Evolutionary conservation across 2,329 filamentous ascomycete genomes (phyloP), one percentile per base, ranked within the genome.

Genomic region (Neurospora sp.): DNA sequence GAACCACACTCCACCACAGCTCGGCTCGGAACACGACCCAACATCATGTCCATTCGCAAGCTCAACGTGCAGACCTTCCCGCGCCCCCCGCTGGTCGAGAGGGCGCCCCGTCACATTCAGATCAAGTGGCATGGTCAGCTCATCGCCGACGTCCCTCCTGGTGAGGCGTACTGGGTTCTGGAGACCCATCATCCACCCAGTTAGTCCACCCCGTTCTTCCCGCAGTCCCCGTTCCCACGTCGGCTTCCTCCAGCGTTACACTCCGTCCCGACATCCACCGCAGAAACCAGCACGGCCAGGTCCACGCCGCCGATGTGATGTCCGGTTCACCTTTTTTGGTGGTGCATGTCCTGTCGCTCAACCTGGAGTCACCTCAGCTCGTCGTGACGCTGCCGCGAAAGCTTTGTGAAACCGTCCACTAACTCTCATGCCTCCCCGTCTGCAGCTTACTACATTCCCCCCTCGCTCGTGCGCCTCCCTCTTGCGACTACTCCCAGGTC

Each of bases 161-260:
- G 80, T 69, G 82, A 86, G 66, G 86, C 83, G 2, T 89, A 84
- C 76, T 89, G 87, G 87, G 86, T 87, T 4, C 79, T 89, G 40
- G 87, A 89, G 77, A 88, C 87, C 19, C 85, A 86, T 73, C 87
- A 89, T 74, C 86, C 87, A 40, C 88, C 87, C 5, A 88, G 85
- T 87, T 75, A 66, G 81, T 80, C 23, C 65, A 38, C 66, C 52
- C 46, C 17, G 11, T 41, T 68, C 66, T 62, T 62, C 28, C 52
- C 23, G 52, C 52, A 62, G 52, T 33, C 52, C 23, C 28, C 15
- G 28, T 62, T 62, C 28, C 52, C 28, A 62, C 15, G 52, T 36
- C 28, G 28, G 52, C 6, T 33, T 62, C 28, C 28, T 62, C 28
- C 52, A 62, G 28, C 28, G 52, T 62, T 62, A n/a, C 52, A 62